Base-by-base conservation (phyloP, 2,329 filamentous ascomycete genomes). In the Sporothrix euskadiensis region DNA sequence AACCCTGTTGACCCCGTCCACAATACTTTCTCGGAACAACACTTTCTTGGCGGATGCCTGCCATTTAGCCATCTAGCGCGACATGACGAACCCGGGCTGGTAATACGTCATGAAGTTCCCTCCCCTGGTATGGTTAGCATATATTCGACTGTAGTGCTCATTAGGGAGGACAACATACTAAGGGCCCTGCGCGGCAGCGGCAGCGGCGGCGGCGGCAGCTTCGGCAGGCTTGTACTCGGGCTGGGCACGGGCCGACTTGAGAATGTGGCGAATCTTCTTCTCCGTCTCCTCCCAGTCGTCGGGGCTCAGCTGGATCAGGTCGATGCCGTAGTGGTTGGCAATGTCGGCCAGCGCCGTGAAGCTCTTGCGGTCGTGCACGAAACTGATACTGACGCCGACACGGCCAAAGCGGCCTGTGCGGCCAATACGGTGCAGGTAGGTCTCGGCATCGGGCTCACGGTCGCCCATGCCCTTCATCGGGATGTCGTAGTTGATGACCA, bases 401-500 rank as follows among this genome's bases (percentile, higher is more conserved):
- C 95, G 94, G 73, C 96, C 96, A 79, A 99, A 99, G 77, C 96
- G 93, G 76, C 96, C 96, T 16, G 96, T 99, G 80, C 96, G 94
- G 75, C 96, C 96, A 78, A 99, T 99, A 80, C 96, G 92, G 86
- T 99, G 96, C 68, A 99, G 91, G 80, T 99, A 99, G 0, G 96
- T 99, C 84, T 98, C 94, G 65, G 90, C 90, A 80, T 99, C 96
- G 16, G 95, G 92, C 82, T 96, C 93, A 39, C 87, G 87, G 78
- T 98, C 94, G 22, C 92, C 90, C 44, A 87, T 79, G 56, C 92
- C 90, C 79, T 91, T 91, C 85, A 91, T 92, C 32, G 91, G 91
- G 73, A 94, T 92, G 78, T 94, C 92, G 83, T 99, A 99, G 85
- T 99, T 99, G 86, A 99, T 94, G 71, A 99, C 96, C 91, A 99